Conservation (phyloP, 805 yeast species). For the Maudiozyma serrabonitensis region DNA sequence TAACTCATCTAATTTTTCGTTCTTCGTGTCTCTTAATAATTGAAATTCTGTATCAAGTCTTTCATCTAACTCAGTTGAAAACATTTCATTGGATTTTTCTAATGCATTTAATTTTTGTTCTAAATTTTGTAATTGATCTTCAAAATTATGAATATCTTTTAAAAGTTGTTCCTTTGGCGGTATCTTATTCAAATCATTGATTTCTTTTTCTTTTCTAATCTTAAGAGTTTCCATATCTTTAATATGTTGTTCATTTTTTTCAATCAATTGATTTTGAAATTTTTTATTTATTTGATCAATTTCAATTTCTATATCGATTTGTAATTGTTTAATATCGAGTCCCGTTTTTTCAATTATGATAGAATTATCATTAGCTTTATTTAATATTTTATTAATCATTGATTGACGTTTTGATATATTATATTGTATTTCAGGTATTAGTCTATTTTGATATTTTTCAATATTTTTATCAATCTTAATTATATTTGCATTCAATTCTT, state of each 20-base stretch:
- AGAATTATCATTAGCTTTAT: slow-evolving; percentile 8
- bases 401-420: slow-evolving; percentile 18
- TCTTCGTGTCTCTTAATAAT: not conserved
- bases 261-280: not conserved
- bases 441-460: slow-evolving; percentile 5
- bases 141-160: slow-evolving; percentile 1
- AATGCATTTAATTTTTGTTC: not conserved
- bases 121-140: not conserved
- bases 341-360: not conserved
- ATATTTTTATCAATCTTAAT: slow-evolving; percentile 3
- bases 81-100: not conserved
- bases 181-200: slow-evolving; percentile 14
- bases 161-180: slow-evolving; percentile 17
- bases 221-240: slow-evolving; percentile 19
- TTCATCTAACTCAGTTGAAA: slow-evolving; percentile 1
- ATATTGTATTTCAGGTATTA: slow-evolving; percentile 22
- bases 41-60: not conserved
- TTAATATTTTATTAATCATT: slow-evolving; percentile 13
- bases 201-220: slow-evolving; percentile 10
- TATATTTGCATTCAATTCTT: slow-evolving; percentile 1
- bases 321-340: slow-evolving; percentile 5
- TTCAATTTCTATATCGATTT: slow-evolving; percentile 13
- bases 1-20: not conserved
- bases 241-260: slow-evolving; percentile 2
- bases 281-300: slow-evolving; percentile 3